These are phyloP conservation scores for Aphanoascus verrucosus DNA, from an alignment of 2,329 filamentous ascomycete genomes.

Conservation along the genomic window DNA sequence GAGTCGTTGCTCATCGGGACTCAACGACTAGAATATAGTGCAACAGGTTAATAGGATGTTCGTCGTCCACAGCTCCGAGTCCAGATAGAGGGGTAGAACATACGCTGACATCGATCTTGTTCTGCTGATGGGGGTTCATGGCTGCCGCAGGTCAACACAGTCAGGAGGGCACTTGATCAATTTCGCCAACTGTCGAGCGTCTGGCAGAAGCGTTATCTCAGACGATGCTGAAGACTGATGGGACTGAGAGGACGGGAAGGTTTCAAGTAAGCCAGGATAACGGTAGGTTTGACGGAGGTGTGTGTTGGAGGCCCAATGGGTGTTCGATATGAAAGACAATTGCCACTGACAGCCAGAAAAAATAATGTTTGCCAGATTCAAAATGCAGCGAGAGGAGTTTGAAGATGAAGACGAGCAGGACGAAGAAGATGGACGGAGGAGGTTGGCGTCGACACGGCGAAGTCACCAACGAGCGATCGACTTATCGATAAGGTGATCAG, in stretches of 20 bases:
- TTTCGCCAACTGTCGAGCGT: neutral
- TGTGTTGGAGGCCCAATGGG: neutral
- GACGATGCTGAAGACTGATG: neutral
- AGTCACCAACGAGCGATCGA: no score
- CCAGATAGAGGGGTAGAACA: constrained; percentile 33
- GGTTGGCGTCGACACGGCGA: neutral
- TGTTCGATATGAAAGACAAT: neutral
- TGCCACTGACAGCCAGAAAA: neutral
- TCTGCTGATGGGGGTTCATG: constrained; percentile 97
- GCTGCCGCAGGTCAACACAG: constrained; percentile 21
- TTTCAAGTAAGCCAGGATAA: constrained; percentile 2
- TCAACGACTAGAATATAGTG: constrained; percentile 56
- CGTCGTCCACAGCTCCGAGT: neutral
- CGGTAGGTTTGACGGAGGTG: neutral
- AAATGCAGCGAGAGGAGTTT: neutral
- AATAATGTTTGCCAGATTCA: neutral
- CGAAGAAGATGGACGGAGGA: neutral
- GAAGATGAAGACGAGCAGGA: neutral
- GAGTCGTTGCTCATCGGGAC: constrained; percentile 88
- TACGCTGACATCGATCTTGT: constrained; percentile 95
- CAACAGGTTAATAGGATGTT: constrained; percentile 13
- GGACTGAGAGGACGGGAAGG: neutral
- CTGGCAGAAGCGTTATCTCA: neutral
- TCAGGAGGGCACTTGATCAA: constrained; percentile 5
- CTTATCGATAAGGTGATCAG: constrained; percentile 10